Base-by-base conservation (phyloP, 345 rosid species). In the Gossypium australe region DNA sequence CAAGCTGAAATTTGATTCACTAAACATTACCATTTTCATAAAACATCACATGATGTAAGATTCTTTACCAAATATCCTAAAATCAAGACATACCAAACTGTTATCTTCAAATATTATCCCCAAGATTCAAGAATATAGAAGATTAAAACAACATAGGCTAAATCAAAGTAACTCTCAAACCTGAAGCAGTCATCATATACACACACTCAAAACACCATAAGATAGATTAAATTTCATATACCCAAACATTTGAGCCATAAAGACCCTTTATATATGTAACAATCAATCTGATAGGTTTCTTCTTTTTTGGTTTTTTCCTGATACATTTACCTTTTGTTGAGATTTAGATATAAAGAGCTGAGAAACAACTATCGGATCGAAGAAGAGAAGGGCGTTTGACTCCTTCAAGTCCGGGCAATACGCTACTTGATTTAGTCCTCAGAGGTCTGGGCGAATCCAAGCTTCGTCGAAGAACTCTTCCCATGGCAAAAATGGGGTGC, bases 401-500 rank as follows among this genome's bases (percentile, higher is more conserved):
- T 29, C 47, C 78, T 25, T 80, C 81, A 52, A 87, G 72, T 11
- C 68, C 81, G 1, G 87, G 89, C 79, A 92, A 82, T 20, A 71
- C 73, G 0, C 86, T 64, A 72, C 84, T 84, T 1, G 93, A 87
- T 41, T 56, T 80, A 8, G 90, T 67, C 41, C 88, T 81, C 47
- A 82, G 74, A 55, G 89, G 64, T 0, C 84, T 74, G 0, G 85
- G 87, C 14, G 85, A 77, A 71, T 90, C 97, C 62, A 91, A 79
- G 56, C 92, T 83, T 29, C 92, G 84, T 25, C 92, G 84, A 43
- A 93, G 75, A 47, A 87, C 76, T 77, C 86, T 80, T 24, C 88
- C 83, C 82, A 93, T 75, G 51, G 78, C 93, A 0, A 84, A 83
- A 57, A 93, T 91, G 18, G 94, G 98, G 76, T 88, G 85, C 76